Conservation (phyloP, 805 yeast species). For the Babjeviella inositovora region DNA sequence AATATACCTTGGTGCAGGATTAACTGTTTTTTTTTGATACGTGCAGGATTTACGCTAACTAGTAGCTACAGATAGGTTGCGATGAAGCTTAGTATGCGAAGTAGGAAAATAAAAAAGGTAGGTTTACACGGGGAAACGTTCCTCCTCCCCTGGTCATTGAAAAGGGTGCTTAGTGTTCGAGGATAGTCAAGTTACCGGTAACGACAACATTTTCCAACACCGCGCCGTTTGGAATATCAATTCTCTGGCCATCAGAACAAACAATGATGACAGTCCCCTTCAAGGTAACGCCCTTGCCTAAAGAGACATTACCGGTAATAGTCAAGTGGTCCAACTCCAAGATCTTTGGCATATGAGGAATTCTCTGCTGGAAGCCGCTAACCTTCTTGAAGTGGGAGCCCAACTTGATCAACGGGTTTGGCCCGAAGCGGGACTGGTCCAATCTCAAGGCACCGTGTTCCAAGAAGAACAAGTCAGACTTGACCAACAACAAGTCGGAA, state of each 20-base stretch:
- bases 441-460: slow-evolving; percentile 83
- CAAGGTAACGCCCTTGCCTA: slow-evolving; percentile 81
- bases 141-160: no score
- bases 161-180: slow-evolving; percentile 86
- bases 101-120: no score
- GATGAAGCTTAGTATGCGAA: no score
- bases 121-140: no score
- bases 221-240: slow-evolving; percentile 95
- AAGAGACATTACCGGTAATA: slow-evolving; percentile 87
- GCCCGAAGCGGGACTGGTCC: slow-evolving; percentile 75
- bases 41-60: no score
- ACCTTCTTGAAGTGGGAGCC: slow-evolving; percentile 97
- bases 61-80: no score
- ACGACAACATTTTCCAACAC: slow-evolving; percentile 91
- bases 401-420: slow-evolving; percentile 87
- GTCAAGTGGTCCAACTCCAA: slow-evolving; percentile 95
- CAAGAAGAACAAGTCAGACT: slow-evolving; percentile 82
- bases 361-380: slow-evolving; percentile 74
- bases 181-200: slow-evolving; percentile 89
- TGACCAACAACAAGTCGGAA: slow-evolving; percentile 85
- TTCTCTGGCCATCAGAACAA: slow-evolving; percentile 91
- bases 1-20: no score
- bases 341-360: slow-evolving; percentile 91
- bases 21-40: no score
- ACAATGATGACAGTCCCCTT: slow-evolving; percentile 97